Percentiles rank a stretch among this genome's conserved stretches.
These are phyloP conservation scores for Dactylella cylindrospora DNA, from an alignment of 2,329 filamentous ascomycete species.

Conservation along the genomic window DNA sequence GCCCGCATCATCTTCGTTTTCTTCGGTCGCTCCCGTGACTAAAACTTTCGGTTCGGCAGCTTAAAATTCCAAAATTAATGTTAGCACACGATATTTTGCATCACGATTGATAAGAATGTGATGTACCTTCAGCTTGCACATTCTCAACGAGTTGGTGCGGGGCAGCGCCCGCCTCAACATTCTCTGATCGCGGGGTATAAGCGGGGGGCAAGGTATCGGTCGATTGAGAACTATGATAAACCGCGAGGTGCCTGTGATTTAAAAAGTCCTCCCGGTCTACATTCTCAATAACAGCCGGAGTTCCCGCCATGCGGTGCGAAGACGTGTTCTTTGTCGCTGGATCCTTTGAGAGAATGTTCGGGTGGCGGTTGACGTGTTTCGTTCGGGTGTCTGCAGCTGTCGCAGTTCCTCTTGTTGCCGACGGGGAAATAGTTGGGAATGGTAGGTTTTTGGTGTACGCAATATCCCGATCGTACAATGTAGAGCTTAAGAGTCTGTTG, in stretches of 20 bases:
- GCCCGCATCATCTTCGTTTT: constrained; percentile 3
- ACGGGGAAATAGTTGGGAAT: no score
- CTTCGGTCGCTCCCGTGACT: background rate
- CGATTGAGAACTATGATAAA: constrained; percentile 11
- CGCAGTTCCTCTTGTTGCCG: no score
- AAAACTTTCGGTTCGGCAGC: no score
- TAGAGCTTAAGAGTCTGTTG: no score
- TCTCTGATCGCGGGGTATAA: constrained; percentile 1
- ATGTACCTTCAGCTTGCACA: constrained; percentile 13
- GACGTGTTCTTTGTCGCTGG: no score
- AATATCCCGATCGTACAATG: no score
- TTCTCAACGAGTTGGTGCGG: constrained; percentile 11
- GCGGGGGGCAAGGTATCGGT: background rate
- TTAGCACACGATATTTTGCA: no score
- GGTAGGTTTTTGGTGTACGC: no score
- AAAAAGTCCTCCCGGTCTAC: constrained; percentile 7
- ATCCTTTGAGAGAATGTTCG: no score
- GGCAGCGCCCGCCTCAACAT: background rate
- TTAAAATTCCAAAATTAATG: no score
- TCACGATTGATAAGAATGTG: background rate
- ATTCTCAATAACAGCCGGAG: constrained; percentile 11
- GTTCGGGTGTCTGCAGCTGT: no score
- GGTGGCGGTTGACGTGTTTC: no score
- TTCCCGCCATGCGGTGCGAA: constrained; percentile 8
- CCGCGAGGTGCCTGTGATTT: constrained; percentile 3